These are phyloP conservation scores for Dipteronia sinensis DNA, from an alignment of 345 rosid species.

Conservation along the genomic window DNA sequence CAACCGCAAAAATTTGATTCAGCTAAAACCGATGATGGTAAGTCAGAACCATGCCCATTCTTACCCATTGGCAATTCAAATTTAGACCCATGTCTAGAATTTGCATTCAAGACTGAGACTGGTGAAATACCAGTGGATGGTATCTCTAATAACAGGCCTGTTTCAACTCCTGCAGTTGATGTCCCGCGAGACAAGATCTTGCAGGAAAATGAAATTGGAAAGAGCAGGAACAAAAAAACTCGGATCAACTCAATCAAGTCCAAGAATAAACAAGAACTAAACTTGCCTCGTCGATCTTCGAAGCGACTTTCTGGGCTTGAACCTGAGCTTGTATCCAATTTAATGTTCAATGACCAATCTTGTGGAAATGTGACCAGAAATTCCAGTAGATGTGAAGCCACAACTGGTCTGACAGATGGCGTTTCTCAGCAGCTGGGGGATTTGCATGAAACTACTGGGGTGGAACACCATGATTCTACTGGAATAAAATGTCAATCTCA, in stretches of 20 bases:
- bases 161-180: constrained; percentile 26
- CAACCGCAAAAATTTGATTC: constrained; percentile 13
- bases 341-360: constrained; percentile 11
- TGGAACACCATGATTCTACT: constrained; percentile 4
- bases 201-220: constrained; percentile 17
- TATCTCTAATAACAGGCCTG: constrained; percentile 8
- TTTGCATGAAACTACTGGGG: constrained; percentile 2
- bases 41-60: constrained; percentile 23
- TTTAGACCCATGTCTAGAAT: constrained; percentile 38
- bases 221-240: constrained; percentile 13
- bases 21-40: constrained; percentile 17
- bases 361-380: not conserved
- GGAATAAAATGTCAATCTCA: not conserved
- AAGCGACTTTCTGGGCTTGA: constrained; percentile 30
- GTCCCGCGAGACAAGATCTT: constrained; percentile 13
- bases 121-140: constrained; percentile 30
- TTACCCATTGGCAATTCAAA: constrained; percentile 26
- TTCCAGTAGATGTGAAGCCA: constrained; percentile 9
- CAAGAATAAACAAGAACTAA: constrained; percentile 16
- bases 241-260: constrained; percentile 6
- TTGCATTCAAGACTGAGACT: constrained; percentile 36
- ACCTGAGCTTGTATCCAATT: constrained; percentile 16
- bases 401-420: not conserved
- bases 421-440: constrained; percentile 17
- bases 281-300: constrained; percentile 30